Base-by-base conservation (phyloP, 352 stramenopile species). In the Globisporangium alternatum region DNA sequence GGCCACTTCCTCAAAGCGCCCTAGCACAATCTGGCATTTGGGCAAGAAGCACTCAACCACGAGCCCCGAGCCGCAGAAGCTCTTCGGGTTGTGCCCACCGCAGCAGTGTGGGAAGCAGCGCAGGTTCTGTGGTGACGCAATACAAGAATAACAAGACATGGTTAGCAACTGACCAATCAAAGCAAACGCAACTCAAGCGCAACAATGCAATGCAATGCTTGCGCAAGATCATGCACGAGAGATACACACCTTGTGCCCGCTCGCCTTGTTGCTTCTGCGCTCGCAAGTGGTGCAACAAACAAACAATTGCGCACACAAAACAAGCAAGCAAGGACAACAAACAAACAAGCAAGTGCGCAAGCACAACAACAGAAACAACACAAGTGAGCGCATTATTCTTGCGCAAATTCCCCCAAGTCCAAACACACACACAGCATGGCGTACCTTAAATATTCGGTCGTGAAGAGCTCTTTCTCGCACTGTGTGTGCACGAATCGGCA, bases 91-190 rank as follows among this genome's bases (percentile, higher is more conserved):
- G 69, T 94, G 86, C 0, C 86, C 86, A 4, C 82, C 79, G 54
- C 86, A 94, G 68, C 86, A 94, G 61, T 94, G 86, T 13, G 86
- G 86, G 71, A 94, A 94, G 62, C 86, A 94, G 2, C 83, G 83
- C 15, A 91, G 63, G 65, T 91, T 91, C 80, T 88, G 31, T 7
- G 25, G n/a, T 22, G 15, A 5, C 10, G 9, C 48, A 39, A 31
- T 22, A 56, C 21, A 54, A 43, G 0, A 39, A 33, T 2, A 39
- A 39, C 35, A 41, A 41, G 17, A 41, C n/a, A 6, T 56, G n/a
- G 28, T 56, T 39, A 56, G 49, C 28, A 41, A 39, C 30, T 41
- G 21, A 25, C 31, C 10, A 25, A 15, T 13, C 25, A 41, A 19
- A 9, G 5, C 17, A 52, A 12, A 59, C 45, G 35, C 22, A 41